Evolutionary conservation across 306 rosid species (phyloP).

Genomic region (Astragalus membranaceus): DNA sequence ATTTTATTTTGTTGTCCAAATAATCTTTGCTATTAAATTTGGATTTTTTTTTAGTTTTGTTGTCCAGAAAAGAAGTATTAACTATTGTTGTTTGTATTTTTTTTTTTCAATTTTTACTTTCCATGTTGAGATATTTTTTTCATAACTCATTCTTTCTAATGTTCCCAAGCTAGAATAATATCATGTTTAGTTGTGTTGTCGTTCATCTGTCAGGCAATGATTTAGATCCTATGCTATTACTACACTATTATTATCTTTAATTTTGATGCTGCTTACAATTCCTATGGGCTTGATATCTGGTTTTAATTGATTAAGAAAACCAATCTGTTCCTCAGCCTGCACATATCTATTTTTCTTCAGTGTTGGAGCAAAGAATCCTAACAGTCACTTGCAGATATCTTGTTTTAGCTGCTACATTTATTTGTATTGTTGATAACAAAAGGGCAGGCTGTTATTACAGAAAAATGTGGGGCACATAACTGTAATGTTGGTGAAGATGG

Average conservation of each 20-base stretch:
- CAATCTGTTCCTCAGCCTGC: background rate
- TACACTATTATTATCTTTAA: background rate
- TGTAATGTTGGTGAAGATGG: constrained; percentile 93
- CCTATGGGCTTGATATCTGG: background rate
- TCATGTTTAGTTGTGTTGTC: background rate
- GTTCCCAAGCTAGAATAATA: constrained; percentile 7
- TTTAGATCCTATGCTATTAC: background rate
- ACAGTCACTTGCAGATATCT: background rate
- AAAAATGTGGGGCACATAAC: constrained; percentile 67
- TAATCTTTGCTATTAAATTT: no score
- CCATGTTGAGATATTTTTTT: background rate
- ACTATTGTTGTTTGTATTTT: no score
- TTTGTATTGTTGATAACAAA: constrained; percentile 41
- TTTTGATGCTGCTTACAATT: background rate
- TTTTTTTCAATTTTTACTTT: background rate
- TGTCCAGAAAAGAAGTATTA: no score
- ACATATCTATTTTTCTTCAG: background rate
- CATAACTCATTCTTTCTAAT: constrained; percentile 1
- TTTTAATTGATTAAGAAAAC: constrained; percentile 9
- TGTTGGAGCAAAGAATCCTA: background rate
- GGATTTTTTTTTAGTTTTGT: no score
- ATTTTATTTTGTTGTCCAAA: background rate
- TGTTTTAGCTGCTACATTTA: constrained; percentile 33
- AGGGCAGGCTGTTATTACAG: constrained; percentile 86
- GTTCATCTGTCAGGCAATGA: background rate